phyloP scores from a whole-genome alignment of 2,329 filamentous ascomycete species.

The Alternaria metachromatica region DNA sequence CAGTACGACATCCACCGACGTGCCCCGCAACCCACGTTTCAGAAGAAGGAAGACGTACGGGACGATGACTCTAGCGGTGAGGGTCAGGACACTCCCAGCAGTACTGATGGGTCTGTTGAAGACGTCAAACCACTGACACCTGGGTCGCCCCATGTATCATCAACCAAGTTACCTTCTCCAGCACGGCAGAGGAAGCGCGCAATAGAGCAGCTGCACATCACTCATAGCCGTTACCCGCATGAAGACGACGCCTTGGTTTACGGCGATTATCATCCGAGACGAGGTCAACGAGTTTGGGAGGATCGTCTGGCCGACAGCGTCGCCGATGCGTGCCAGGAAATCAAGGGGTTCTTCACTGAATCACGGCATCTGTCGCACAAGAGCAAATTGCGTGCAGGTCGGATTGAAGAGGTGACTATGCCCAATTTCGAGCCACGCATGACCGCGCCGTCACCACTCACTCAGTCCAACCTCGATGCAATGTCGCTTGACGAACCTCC shows the following conservation, averaged over 20 bases:
- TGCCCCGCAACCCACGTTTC: not conserved
- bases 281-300: not conserved
- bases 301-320: not conserved
- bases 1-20: not conserved
- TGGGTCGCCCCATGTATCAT: not conserved
- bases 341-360: not conserved
- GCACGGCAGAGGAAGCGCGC: too few relatives aligned
- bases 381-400: not conserved
- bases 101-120: not conserved
- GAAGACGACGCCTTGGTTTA: not conserved
- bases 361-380: not conserved
- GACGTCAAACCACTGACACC: not conserved
- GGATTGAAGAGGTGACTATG: not conserved
- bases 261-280: not conserved
- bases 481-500: not conserved
- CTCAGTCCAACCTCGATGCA: not conserved
- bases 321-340: not conserved
- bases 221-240: not conserved
- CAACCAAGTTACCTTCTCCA: not conserved
- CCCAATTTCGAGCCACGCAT: not conserved
- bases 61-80: not conserved
- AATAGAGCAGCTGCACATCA: not conserved
- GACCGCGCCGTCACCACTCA: not conserved
- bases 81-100: not conserved
- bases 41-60: not conserved